Evolutionary conservation across 345 rosid species (phyloP), one percentile per base, ranked within the genome.

Genomic region (Eucalyptus shirleyi): DNA sequence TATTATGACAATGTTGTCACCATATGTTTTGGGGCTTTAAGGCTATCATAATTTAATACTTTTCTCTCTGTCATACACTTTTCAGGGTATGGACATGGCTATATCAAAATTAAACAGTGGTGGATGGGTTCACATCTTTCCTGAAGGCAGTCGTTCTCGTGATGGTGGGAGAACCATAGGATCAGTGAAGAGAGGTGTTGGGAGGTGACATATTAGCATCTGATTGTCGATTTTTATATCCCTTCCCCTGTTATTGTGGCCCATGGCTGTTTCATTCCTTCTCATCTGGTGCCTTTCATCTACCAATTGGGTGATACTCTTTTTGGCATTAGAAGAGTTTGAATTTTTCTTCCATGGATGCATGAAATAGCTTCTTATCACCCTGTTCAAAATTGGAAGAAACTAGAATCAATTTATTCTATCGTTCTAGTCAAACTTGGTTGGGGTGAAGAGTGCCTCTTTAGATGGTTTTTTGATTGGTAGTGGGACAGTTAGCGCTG

Each of bases 81-180:
- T 67, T 19, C 91, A 98, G 99, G 99, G 99, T 30, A 97, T 98
- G 99, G 99, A 98, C 90, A 96, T 96, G 92, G 99, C 99, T 47
- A 93, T 98, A 89, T 93, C 99, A 18, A 96, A 98, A 91, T 82
- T 98, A 91, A 98, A 98, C 72, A 92, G 86, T 89, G 99, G 99
- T 81, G 98, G 98, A 7, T 98, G 99, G 99, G 99, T 98, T 92
- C 99, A 98, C 92, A 98, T 98, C 87, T 98, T 98, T 90, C 99
- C 99, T 18, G 99, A 98, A 93, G 99, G 99, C 14, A 95, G 99
- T 88, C 96, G 98, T 60, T 97, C 99, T 56, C 93, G 98, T 81
- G 99, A 97, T 93, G 99, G 99, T 89, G 98, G 99, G 34, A 96
- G 95, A 93, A 97, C 98, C 8, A 87, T 98, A 89, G 94, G 97